Conservation (phyloP, 2,329 filamentous ascomycete species). For the Aspergillus sojae region DNA sequence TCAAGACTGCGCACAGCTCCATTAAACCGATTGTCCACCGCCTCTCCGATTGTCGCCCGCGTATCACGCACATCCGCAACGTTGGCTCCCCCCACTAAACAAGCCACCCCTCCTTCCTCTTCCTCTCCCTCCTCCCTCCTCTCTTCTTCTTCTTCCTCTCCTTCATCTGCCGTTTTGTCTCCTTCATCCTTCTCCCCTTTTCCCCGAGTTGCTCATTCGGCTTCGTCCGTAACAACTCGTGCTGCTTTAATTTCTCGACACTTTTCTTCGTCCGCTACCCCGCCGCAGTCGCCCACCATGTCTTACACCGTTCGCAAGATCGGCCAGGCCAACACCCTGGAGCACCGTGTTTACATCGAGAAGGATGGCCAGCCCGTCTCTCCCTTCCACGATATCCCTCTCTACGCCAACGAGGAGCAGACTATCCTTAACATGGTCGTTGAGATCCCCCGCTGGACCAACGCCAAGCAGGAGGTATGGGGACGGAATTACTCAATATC, state of each 20-base stretch:
- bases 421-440: constrained; percentile 98
- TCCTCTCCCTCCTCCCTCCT: constrained; percentile 17
- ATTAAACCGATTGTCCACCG: constrained; percentile 41
- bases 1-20: constrained; percentile 24
- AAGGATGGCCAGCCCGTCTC: constrained; percentile 94
- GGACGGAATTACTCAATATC: background rate
- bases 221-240: constrained; percentile 34
- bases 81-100: constrained; percentile 46
- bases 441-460: constrained; percentile 99
- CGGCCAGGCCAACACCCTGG: constrained; percentile 85
- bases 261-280: constrained; percentile 44
- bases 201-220: constrained; percentile 21
- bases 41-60: constrained; percentile 30
- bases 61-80: constrained; percentile 40
- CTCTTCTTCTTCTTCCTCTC: constrained; percentile 28
- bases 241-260: constrained; percentile 52
- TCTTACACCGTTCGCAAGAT: constrained; percentile 82
- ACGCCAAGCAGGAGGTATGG: constrained; percentile 96
- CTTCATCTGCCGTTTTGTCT: constrained; percentile 13
- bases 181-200: constrained; percentile 17
- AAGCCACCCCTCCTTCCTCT: constrained; percentile 33
- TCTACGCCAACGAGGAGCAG: constrained; percentile 95
- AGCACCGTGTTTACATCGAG: constrained; percentile 97
- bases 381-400: constrained; percentile 97
- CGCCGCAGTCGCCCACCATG: constrained; percentile 36